Conservation (phyloP, 805 yeast species). For the Candida wancherniae region DNA sequence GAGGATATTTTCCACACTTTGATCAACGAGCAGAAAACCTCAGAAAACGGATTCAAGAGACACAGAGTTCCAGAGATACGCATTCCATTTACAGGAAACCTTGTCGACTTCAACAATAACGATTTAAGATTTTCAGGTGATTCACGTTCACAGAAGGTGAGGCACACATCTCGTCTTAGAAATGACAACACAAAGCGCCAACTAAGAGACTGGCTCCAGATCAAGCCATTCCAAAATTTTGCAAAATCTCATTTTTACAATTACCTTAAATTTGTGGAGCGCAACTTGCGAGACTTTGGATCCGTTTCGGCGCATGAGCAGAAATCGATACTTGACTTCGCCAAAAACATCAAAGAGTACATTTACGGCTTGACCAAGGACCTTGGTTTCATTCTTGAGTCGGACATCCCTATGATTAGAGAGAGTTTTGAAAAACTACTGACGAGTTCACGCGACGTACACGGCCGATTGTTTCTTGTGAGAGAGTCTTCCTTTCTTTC, state of each 20-base stretch:
- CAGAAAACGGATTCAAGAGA: not conserved
- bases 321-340: slow-evolving; percentile 17
- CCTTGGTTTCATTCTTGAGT: slow-evolving; percentile 13
- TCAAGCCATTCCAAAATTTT: slow-evolving; percentile 32
- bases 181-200: slow-evolving; percentile 19
- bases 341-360: slow-evolving; percentile 18
- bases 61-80: not conserved
- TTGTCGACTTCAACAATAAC: slow-evolving; percentile 32
- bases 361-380: slow-evolving; percentile 19
- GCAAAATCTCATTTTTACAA: slow-evolving; percentile 18
- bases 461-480: slow-evolving; percentile 2
- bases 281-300: slow-evolving; percentile 4
- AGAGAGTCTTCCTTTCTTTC: slow-evolving; percentile 17
- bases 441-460: slow-evolving; percentile 1
- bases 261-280: slow-evolving; percentile 9
- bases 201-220: slow-evolving; percentile 33
- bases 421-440: slow-evolving; percentile 2
- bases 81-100: slow-evolving; percentile 22
- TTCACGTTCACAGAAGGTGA: not conserved
- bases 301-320: slow-evolving; percentile 13
- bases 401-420: slow-evolving; percentile 10
- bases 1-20: slow-evolving; percentile 6
- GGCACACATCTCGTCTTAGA: slow-evolving; percentile 1
- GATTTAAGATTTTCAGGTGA: slow-evolving; percentile 29
- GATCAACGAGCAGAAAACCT: slow-evolving; percentile 4